Evolutionary conservation across 371 early-diverging fungal species (phyloP), one percentile per base, ranked within the genome.

Genomic region (Blyttiomyces sp.): DNA sequence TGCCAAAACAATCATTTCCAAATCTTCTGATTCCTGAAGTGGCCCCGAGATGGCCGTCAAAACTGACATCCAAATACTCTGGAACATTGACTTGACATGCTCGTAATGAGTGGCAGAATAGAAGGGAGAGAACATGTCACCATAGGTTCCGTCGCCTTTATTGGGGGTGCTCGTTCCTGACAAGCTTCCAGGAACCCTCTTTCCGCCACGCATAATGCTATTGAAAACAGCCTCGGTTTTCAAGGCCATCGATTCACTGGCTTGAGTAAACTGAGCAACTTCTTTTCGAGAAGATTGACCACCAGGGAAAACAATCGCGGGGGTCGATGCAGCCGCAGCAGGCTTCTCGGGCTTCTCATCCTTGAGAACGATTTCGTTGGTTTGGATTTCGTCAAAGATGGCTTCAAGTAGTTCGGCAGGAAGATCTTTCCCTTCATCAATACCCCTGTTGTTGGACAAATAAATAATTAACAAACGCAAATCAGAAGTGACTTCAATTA

Each of bases 61-160:
- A 48, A 92, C 80, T 0, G 92, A 81, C 82, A 91, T 92, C 96
- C 96, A 96, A 9, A 89, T 83, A 9, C 88, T 78, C 54, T 88
- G 89, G 78, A 96, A 93, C 96, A 96, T 94, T 23, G 87, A 84
- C 48, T 88, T 86, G 19, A 92, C 88, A 68, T 96, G 96, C 51
- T 93, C 94, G 28, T 85, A 78, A 58, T 93, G 90, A 11, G 76
- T 82, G 13, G 87, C 88, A 34, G 69, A 28, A 49, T 59, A 69
- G 61, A 73, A 79, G 11, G 21, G 32, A n/a, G 54, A 26, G 2
- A 34, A 13, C 21, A 33, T 33, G 11, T 34, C 19, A 42, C 17
- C 13, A 23, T 11, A 46, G 13, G 7, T 27, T 61, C 54, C 9
- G 31, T n/a, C 2, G 32, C 13, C 62, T 4, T 51, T 44, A 44